Percentiles rank a stretch among this genome's conserved stretches.
Evolutionary conservation across 768 basidiomycete species (phyloP).

Genomic region (Mycena leptocephala): DNA sequence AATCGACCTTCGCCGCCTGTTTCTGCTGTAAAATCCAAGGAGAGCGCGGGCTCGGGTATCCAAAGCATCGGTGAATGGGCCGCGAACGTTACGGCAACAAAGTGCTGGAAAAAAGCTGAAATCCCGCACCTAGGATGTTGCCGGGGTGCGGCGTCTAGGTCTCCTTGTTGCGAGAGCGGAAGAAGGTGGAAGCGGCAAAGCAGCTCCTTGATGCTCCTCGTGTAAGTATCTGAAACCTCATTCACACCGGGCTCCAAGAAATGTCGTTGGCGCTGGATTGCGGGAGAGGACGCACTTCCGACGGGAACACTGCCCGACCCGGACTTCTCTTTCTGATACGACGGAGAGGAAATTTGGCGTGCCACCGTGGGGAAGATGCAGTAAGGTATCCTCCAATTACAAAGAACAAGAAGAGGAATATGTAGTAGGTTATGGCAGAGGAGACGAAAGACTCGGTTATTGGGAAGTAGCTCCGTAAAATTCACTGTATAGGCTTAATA

Average conservation of each 20-base stretch:
- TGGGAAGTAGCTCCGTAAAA: no score
- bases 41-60: neutral
- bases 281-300: neutral
- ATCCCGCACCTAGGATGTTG: neutral
- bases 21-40: neutral
- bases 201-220: neutral
- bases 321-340: neutral
- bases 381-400: no score
- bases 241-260: neutral
- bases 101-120: slow-evolving; percentile 22
- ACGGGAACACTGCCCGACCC: neutral
- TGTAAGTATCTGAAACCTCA: slow-evolving; percentile 20
- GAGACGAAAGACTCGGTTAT: no score
- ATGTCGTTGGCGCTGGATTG: neutral
- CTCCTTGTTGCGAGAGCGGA: neutral
- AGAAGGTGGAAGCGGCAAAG: neutral
- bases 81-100: neutral
- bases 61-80: neutral
- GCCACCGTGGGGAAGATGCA: neutral
- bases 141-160: neutral
- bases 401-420: no score
- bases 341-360: slow-evolving; percentile 25
- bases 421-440: no score
- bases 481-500: no score
- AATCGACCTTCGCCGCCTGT: neutral